Percentiles rank a stretch among this genome's conserved stretches.
Evolutionary conservation across 176 grass and related monocot species (phyloP).

Genomic region (Triticum aestivum): IWGSC_CS_RefSeq_v2.1 NC_057814.1:52332373-52332872

Average conservation of each 20-base stretch:
- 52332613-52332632: conserved; percentile 90
- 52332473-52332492: neutral
- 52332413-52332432: neutral
- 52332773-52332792: conserved; percentile 2
- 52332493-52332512: neutral
- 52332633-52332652: conserved; percentile 96
- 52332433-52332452: conserved; percentile 15
- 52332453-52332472: neutral
- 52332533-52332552: neutral
- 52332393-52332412: neutral
- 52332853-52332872: conserved; percentile 84
- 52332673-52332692: conserved; percentile 94
- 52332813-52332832: conserved; percentile 2
- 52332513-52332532: neutral
- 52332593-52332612: conserved; percentile 13
- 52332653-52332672: conserved; percentile 99
- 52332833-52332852: conserved; percentile 53
- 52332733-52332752: conserved; percentile 43
- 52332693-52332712: conserved; percentile 96
- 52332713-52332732: conserved; percentile 87
- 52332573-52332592: conserved; percentile 5
- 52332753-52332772: neutral
- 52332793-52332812: conserved; percentile 7
- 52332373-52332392: neutral
- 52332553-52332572: neutral